phyloP scores from a whole-genome alignment of 371 early-diverging fungal genomes.

The Rhizopus arrhizus region DNA sequence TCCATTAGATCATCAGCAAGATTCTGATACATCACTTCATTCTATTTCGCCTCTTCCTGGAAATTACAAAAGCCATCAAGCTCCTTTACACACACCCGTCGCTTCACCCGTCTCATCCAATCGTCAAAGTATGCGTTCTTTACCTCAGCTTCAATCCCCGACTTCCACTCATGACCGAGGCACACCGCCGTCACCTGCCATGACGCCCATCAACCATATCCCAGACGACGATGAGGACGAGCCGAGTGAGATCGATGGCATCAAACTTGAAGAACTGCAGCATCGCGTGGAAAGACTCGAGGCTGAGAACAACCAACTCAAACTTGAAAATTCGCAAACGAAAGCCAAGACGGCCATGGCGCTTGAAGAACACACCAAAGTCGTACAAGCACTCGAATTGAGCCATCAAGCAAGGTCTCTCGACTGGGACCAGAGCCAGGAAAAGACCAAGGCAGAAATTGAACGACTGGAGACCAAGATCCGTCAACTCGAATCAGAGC shows the following conservation, averaged over 20 bases:
- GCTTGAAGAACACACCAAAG: conserved; percentile 40
- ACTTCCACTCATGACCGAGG: conserved; percentile 23
- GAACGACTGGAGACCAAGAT: conserved; percentile 38
- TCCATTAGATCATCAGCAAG: conserved; percentile 36
- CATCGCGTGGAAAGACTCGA: conserved; percentile 54
- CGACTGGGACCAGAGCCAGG: conserved; percentile 19
- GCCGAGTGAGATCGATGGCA: neutral
- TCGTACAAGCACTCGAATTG: conserved; percentile 39
- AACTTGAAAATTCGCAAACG: conserved; percentile 51
- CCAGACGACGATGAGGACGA: conserved; percentile 29
- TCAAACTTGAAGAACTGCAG: conserved; percentile 46
- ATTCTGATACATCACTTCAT: conserved; percentile 21
- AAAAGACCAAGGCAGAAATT: conserved; percentile 24
- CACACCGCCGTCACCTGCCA: conserved; percentile 41
- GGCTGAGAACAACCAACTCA: conserved; percentile 55
- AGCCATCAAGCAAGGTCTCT: conserved; percentile 23
- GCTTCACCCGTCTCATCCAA: conserved; percentile 21
- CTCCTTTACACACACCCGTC: conserved; percentile 18
- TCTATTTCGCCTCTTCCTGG: conserved; percentile 37
- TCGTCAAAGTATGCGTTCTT: conserved; percentile 21
- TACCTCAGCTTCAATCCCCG: conserved; percentile 21
- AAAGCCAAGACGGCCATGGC: conserved; percentile 36
- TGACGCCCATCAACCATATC: conserved; percentile 38
- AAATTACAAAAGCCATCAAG: conserved; percentile 16
- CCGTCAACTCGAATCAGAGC: conserved; percentile 61